These are phyloP conservation scores for Rhodotorula sp. DNA, from an alignment of 1,284 basidiomycete species.

Conservation along the genomic window DNA sequence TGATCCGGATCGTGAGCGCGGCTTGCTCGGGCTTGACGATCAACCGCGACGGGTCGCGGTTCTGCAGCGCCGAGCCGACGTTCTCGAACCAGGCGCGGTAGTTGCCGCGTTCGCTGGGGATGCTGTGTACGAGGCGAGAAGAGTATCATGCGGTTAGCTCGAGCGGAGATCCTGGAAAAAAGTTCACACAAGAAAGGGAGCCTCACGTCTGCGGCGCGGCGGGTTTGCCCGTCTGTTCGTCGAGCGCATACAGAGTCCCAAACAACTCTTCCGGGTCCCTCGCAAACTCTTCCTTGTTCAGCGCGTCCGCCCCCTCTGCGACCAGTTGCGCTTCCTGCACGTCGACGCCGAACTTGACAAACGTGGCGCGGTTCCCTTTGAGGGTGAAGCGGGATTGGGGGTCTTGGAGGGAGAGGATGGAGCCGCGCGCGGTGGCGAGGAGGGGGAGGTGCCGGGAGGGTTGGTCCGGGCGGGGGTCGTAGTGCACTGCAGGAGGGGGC, in stretches of 20 bases:
- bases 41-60: constrained; percentile 54
- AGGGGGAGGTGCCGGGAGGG: constrained; percentile 57
- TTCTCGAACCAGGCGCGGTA: constrained; percentile 40
- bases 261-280: constrained; percentile 57
- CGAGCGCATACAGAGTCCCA: constrained; percentile 34
- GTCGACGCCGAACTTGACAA: constrained; percentile 73
- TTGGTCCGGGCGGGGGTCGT: constrained; percentile 55
- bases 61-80: constrained; percentile 56
- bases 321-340: constrained; percentile 65
- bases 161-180: background rate
- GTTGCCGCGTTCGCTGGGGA: constrained; percentile 11
- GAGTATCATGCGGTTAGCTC: too few relatives aligned
- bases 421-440: constrained; percentile 66
- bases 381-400: constrained; percentile 66
- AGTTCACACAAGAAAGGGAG: background rate
- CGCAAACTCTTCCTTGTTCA: constrained; percentile 57
- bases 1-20: constrained; percentile 66
- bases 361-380: constrained; percentile 61
- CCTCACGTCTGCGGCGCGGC: constrained; percentile 8
- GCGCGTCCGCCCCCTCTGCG: constrained; percentile 25
- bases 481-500: constrained; percentile 56
- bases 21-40: constrained; percentile 70
- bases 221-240: background rate
- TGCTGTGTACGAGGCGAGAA: too few relatives aligned
- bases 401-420: constrained; percentile 64